These are phyloP conservation scores for Lipomyces chichibuensis DNA, from an alignment of 805 yeast genomes.

Conservation along the genomic window DNA sequence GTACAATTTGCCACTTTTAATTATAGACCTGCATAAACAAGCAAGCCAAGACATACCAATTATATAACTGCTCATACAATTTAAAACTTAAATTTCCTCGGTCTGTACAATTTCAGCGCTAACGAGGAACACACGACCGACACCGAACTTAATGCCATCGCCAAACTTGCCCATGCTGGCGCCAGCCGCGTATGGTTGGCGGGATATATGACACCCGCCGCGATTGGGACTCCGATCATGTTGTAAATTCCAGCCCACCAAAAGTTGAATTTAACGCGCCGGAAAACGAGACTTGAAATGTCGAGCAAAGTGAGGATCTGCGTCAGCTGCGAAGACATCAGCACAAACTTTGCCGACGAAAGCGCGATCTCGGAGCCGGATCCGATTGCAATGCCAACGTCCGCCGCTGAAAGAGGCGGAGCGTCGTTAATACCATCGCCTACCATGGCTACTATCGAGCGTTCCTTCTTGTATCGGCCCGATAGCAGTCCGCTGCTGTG, in stretches of 20 bases:
- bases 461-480: conserved; percentile 35
- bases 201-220: conserved; percentile 89
- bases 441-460: conserved; percentile 66
- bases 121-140: conserved; percentile 85
- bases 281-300: conserved; percentile 70
- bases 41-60: neutral
- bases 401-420: conserved; percentile 74
- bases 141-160: conserved; percentile 92
- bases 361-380: conserved; percentile 77
- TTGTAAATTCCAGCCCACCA: conserved; percentile 87
- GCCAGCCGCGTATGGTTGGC: conserved; percentile 70
- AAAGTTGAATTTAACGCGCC: conserved; percentile 76
- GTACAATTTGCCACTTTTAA: neutral
- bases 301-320: conserved; percentile 63
- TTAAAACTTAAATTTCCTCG: conserved; percentile 25
- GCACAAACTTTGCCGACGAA: conserved; percentile 72
- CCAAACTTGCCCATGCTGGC: conserved; percentile 86
- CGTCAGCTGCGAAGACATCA: conserved; percentile 54
- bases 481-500: conserved; percentile 20
- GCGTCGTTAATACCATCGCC: conserved; percentile 88
- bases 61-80: neutral
- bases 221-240: conserved; percentile 83
- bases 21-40: neutral
- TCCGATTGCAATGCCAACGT: conserved; percentile 76
- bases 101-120: conserved; percentile 57